phyloP scores from a whole-genome alignment of 2,329 filamentous ascomycete genomes.

The Pseudocercospora eumusae region DNA sequence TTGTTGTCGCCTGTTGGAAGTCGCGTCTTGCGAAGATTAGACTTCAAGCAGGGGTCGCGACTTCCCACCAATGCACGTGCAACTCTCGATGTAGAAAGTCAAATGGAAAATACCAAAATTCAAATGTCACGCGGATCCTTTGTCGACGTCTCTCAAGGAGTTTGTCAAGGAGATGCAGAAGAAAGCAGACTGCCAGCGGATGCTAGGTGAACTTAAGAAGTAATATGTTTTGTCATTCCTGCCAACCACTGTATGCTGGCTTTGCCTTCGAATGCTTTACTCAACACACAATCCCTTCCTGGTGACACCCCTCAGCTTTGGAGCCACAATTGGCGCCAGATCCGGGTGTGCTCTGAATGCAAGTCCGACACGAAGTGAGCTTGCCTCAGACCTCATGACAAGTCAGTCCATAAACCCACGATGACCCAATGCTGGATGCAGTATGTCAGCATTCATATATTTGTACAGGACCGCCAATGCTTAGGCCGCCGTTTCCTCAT shows the following conservation, averaged over 20 bases:
- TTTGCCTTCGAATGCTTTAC: background rate
- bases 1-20: background rate
- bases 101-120: no score
- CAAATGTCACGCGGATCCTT: background rate
- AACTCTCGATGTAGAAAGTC: background rate
- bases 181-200: background rate
- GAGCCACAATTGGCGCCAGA: background rate
- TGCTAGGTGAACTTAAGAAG: background rate
- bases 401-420: background rate
- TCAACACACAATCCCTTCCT: background rate
- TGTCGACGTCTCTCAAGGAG: background rate
- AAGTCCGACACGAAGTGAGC: background rate
- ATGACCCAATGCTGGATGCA: background rate
- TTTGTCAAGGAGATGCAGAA: background rate
- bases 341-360: background rate
- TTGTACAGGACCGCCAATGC: constrained; percentile 12
- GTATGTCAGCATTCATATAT: constrained; percentile 1
- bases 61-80: constrained; percentile 11
- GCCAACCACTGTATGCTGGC: background rate
- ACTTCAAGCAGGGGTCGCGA: constrained; percentile 8
- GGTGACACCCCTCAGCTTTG: background rate
- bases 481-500: constrained; percentile 10
- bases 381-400: background rate
- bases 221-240: background rate
- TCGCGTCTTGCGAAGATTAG: constrained; percentile 3